Evolutionary conservation across 352 stramenopile species (phyloP), one percentile per base, ranked within the genome.

Genomic region (Phytophthora sansomeana): DNA sequence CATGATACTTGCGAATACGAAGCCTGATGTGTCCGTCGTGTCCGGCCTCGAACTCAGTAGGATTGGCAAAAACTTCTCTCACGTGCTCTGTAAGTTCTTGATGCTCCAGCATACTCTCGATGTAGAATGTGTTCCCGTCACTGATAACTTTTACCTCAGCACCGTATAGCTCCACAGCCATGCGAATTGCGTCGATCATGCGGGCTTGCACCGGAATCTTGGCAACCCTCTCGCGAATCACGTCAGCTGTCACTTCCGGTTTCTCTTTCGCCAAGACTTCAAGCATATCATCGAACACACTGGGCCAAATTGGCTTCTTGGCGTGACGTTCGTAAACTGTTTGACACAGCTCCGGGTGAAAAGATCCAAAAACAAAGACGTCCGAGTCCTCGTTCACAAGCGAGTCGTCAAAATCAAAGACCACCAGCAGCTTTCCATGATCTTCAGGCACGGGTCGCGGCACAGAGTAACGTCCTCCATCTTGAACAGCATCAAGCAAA

Each of bases 101-200:
- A 32, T 71, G 60, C 21, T 74, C 56, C 4, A 92, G 61, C 75
- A 95, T 81, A 52, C 81, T 90, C 32, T 89, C 52, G 50, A 93
- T 95, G 74, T 85, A 93, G 28, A 91, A 83, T 0, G 85, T 87
- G 61, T 92, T 93, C 38, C 79, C 83, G 60, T 93, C 85, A 46
- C 83, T 93, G 46, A 95, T 73, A 60, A 93, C 83, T 30, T 76
- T 74, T 19, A 92, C 68, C 16, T 78, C 74, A 1, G 78, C 79
- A 41, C 67, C 61, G 28, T 81, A 69, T 1, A 58, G 28, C 13
- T 85, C 68, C 8, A 77, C 78, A 4, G 68, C 73, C 44, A 90
- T 64, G 3, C 72, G 78, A 44, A 93, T 50, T 1, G 83, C 86
- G 24, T 91, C 83, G 21, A 91, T 57, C 86, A 93, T 95, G 5